These are phyloP conservation scores for Sphaceloma murrayae DNA, from an alignment of 2,329 filamentous ascomycete species.

Conservation along the genomic window DNA sequence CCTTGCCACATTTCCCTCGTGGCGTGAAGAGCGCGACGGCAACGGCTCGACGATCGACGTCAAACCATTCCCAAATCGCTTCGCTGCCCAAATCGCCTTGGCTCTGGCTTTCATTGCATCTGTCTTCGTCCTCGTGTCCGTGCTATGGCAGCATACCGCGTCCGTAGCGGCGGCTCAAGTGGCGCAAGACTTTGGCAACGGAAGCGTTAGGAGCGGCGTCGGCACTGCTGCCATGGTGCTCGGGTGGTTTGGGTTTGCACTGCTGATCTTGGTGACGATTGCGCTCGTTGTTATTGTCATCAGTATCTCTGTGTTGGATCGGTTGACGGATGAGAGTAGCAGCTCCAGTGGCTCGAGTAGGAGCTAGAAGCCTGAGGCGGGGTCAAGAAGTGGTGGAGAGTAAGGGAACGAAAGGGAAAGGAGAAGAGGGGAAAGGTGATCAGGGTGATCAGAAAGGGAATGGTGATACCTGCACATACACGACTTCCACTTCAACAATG, in stretches of 20 bases:
- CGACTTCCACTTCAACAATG: background rate
- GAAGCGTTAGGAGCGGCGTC: slow-evolving; percentile 74
- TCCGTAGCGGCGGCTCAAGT: slow-evolving; percentile 92
- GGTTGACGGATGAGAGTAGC: slow-evolving; percentile 41
- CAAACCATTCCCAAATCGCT: slow-evolving; percentile 84
- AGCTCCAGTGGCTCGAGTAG: slow-evolving; percentile 16
- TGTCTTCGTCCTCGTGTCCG: slow-evolving; percentile 56
- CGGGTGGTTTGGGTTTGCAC: slow-evolving; percentile 91
- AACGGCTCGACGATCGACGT: slow-evolving; percentile 76
- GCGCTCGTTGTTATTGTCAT: slow-evolving; percentile 93
- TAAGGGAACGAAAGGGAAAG: background rate
- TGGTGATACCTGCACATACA: slow-evolving; percentile 5
- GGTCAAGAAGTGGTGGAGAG: background rate
- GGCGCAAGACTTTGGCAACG: slow-evolving; percentile 85
- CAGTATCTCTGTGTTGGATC: slow-evolving; percentile 71
- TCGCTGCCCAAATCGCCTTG: slow-evolving; percentile 84
- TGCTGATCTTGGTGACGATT: slow-evolving; percentile 92
- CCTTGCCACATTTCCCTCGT: slow-evolving; percentile 91
- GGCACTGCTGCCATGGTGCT: slow-evolving; percentile 94
- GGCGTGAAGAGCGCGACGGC: slow-evolving; percentile 82
- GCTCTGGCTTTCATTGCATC: slow-evolving; percentile 74
- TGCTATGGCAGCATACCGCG: slow-evolving; percentile 88
- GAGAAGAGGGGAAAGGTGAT: background rate
- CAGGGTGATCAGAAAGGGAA: background rate
- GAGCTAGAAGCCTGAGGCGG: background rate